Conservation (phyloP, 2,329 filamentous ascomycete species). For the Microcyclosporella mali region DNA sequence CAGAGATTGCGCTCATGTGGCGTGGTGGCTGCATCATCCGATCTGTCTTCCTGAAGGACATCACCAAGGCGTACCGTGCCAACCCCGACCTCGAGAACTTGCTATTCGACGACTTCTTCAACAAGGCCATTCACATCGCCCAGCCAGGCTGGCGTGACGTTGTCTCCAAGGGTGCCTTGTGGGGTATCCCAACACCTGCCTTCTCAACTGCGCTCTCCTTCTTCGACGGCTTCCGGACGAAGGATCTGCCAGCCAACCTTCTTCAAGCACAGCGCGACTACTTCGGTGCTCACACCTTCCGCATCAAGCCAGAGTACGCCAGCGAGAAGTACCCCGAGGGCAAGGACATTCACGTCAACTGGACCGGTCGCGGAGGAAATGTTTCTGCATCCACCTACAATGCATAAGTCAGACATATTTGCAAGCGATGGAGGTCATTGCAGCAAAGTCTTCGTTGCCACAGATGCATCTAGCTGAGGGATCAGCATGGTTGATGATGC, state of each 20-base stretch:
- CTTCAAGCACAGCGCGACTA: conserved; percentile 99
- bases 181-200: conserved; percentile 91
- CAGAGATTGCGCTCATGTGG: conserved; percentile 99
- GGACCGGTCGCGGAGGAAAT: conserved; percentile 96
- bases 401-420: conserved; percentile 57
- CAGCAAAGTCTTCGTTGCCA: not conserved
- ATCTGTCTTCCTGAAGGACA: conserved; percentile 99
- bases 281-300: conserved; percentile 67
- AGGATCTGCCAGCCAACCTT: conserved; percentile 94
- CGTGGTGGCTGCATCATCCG: conserved; percentile 99
- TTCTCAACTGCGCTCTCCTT: conserved; percentile 97
- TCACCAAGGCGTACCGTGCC: conserved; percentile 91
- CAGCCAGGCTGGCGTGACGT: conserved; percentile 86
- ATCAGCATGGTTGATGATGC: not conserved
- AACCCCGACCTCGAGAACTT: conserved; percentile 96
- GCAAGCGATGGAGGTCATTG: not conserved
- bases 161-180: conserved; percentile 82
- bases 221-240: conserved; percentile 98
- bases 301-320: conserved; percentile 48
- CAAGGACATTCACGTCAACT: conserved; percentile 97
- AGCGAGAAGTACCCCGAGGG: conserved; percentile 66
- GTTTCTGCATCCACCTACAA: conserved; percentile 96
- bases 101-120: conserved; percentile 99
- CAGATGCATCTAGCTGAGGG: not conserved
- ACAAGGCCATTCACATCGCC: conserved; percentile 95